Evolutionary conservation across 1,139 yeast genomes (phyloP), one percentile per base, ranked within the genome.

Genomic region (Candida neerlandica): DNA sequence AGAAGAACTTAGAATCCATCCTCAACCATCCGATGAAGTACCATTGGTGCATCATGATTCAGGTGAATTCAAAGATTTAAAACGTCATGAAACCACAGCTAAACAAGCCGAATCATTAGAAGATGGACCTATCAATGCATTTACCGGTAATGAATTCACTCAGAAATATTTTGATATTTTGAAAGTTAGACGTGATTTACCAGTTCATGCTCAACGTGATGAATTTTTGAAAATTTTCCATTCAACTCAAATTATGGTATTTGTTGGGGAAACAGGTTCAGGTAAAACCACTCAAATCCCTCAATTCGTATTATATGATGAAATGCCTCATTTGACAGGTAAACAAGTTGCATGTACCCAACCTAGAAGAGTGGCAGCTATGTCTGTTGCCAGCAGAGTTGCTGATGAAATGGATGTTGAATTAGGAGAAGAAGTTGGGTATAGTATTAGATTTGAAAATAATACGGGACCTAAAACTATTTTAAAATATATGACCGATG

Each of bases 211-310:
- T 33, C 97, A 94, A 70, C 80, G 98, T 65, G 87, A 84, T 47
- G 96, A 92, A 70, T 95, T 94, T 64, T 77, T 94, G 52, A 77
- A 79, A 56, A 82, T 88, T 54, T 94, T 88, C 71, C 98, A 94
- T 55, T 73, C 81, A 15, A 85, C 95, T 43, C 99, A 94, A 69
- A 89, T 94, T 64, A 88, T 94, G 96, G 98, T 94, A 44, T 91
- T 94, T 69, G 98, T 94, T 41, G 99, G 99, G 74, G 99, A 94
- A 68, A 94, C 99, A 1, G 98, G 98, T 70, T 89, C 97, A 14
- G 98, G 98, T 78, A 92, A 92, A 66, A 92, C 98, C 23, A 92
- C 98, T 0, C 98, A 92, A 70, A 91, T 92, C 54, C 97, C 98
- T 3, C 98, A 92, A 69, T 92, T 91, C 72, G 97, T 94, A 29